These are phyloP conservation scores for Pholiota conissans DNA, from an alignment of 768 basidiomycete genomes.

Conservation along the genomic window DNA sequence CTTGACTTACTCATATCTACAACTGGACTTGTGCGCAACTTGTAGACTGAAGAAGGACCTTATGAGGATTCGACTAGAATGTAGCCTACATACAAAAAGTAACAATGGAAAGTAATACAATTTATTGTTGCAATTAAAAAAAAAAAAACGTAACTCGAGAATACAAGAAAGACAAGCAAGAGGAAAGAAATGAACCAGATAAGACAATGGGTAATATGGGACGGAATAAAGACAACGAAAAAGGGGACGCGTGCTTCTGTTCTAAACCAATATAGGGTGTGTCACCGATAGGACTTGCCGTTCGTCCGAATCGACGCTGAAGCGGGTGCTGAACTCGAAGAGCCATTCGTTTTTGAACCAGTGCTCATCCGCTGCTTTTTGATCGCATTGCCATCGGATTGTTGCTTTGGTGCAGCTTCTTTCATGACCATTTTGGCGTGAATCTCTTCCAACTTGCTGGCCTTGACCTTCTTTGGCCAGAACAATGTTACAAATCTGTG, in stretches of 20 bases:
- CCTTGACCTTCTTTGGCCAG: slow-evolving; percentile 97
- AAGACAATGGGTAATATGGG: slow-evolving; percentile 15
- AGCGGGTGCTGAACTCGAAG: slow-evolving; percentile 38
- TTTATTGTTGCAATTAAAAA: slow-evolving; percentile 18
- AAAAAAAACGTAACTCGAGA: slow-evolving; percentile 5
- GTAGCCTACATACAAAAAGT: slow-evolving; percentile 7
- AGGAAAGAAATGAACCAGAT: slow-evolving; percentile 13
- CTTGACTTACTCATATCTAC: slow-evolving; percentile 6
- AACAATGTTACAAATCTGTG: slow-evolving; percentile 89
- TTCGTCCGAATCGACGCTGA: slow-evolving; percentile 51
- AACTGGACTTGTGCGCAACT: neutral
- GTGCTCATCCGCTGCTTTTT: slow-evolving; percentile 63
- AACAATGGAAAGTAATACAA: slow-evolving; percentile 22
- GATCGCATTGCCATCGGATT: slow-evolving; percentile 44
- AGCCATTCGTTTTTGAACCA: slow-evolving; percentile 54
- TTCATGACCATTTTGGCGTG: slow-evolving; percentile 96
- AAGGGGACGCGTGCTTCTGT: slow-evolving; percentile 3
- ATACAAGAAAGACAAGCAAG: slow-evolving; percentile 17
- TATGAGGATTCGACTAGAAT: slow-evolving; percentile 5
- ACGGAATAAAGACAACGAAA: slow-evolving; percentile 21
- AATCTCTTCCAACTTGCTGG: slow-evolving; percentile 90
- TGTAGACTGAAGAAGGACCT: slow-evolving; percentile 5
- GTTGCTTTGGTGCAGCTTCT: slow-evolving; percentile 66
- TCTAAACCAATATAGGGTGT: neutral
- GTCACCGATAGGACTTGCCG: slow-evolving; percentile 63